Evolutionary conservation across 2,329 filamentous ascomycete genomes (phyloP).

Genomic region (Botryotinia narcissicola): DNA sequence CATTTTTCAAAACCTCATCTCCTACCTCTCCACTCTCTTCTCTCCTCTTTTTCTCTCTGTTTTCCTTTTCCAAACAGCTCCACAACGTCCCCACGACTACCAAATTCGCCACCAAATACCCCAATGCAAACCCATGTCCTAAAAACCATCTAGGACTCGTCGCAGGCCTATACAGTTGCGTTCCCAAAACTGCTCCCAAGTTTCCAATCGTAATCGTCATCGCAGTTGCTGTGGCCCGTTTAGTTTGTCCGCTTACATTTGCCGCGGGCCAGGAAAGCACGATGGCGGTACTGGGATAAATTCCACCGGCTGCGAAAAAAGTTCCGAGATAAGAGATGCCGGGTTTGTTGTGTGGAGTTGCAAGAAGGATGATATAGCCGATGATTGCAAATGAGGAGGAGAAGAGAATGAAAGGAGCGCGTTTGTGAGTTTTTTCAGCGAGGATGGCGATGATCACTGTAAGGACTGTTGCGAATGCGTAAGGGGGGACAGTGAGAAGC

Average conservation of each 20-base stretch:
- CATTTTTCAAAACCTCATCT: slow-evolving; percentile 54
- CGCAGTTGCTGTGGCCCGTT: slow-evolving; percentile 64
- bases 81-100: slow-evolving; percentile 53
- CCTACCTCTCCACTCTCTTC: slow-evolving; percentile 49
- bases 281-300: slow-evolving; percentile 63
- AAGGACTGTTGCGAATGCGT: slow-evolving; percentile 59
- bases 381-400: slow-evolving; percentile 56
- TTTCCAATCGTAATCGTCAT: slow-evolving; percentile 74
- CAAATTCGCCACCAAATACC: slow-evolving; percentile 59
- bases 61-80: slow-evolving; percentile 55
- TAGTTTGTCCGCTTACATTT: slow-evolving; percentile 69
- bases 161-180: slow-evolving; percentile 62
- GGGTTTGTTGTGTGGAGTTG: slow-evolving; percentile 43
- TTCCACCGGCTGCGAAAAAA: slow-evolving; percentile 63
- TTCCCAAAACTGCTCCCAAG: slow-evolving; percentile 65
- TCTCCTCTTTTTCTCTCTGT: slow-evolving; percentile 49
- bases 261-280: slow-evolving; percentile 69
- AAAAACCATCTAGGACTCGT: slow-evolving; percentile 62
- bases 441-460: slow-evolving; percentile 58
- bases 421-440: slow-evolving; percentile 55
- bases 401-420: slow-evolving; percentile 62
- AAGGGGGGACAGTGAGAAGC: slow-evolving; percentile 62
- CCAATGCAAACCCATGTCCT: slow-evolving; percentile 65
- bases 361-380: slow-evolving; percentile 61
- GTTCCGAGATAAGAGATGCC: slow-evolving; percentile 60